A percentile compares a stretch with the other conserved stretches of the same genome.
Evolutionary conservation across 2,329 filamentous ascomycete species (phyloP).

Genomic region (Calonectria fujianensis): DNA sequence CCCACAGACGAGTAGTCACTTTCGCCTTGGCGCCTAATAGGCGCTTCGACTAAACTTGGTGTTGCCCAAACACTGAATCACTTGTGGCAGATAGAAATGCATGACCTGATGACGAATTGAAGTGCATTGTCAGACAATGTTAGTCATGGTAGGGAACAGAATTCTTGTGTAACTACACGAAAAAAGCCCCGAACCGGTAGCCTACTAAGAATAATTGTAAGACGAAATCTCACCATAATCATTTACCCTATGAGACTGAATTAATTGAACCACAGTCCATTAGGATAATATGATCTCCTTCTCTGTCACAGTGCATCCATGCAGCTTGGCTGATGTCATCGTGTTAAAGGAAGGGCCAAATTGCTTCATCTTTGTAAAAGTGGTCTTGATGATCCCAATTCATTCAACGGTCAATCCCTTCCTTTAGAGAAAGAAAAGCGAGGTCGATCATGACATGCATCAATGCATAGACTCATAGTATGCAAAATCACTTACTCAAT

Average conservation of each 20-base stretch:
- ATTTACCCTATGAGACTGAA: not conserved
- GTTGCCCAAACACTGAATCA: not conserved
- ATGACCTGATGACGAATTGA: not conserved
- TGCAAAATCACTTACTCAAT: not conserved
- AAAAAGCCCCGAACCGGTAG: not conserved
- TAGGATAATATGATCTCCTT: not conserved
- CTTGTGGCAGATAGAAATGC: not conserved
- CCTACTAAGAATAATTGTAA: not conserved
- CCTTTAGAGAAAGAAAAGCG: not conserved
- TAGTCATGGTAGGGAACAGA: not conserved
- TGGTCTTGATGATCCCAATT: not conserved
- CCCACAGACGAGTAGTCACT: not conserved
- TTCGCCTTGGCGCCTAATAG: not conserved
- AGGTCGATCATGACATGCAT: not conserved
- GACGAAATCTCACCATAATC: not conserved
- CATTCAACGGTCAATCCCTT: not conserved
- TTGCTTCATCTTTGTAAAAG: not conserved
- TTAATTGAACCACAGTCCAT: not conserved
- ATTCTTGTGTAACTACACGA: not conserved
- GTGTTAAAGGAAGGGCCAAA: not conserved
- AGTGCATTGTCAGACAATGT: not conserved
- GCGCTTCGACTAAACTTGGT: not conserved
- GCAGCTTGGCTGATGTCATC: not conserved
- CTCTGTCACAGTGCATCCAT: not conserved
- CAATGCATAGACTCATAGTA: not conserved